These are phyloP conservation scores for Bruguiera sexangula DNA, from an alignment of 345 rosid genomes.

Conservation along the genomic window DNA sequence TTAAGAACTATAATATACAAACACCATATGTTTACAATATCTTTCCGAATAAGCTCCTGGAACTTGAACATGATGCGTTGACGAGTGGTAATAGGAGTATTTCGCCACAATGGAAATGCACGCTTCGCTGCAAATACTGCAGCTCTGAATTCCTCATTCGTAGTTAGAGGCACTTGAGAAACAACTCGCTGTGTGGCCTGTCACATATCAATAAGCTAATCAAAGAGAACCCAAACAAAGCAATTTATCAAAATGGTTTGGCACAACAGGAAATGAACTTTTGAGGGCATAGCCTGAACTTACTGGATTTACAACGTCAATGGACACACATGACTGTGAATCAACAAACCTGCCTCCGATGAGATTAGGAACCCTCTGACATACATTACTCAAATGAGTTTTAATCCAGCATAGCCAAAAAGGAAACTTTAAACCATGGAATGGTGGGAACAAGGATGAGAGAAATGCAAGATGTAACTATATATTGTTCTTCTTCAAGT, in stretches of 20 bases:
- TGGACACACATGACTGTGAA: slow-evolving; percentile 47
- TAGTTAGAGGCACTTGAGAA: slow-evolving; percentile 63
- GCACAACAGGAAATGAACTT: slow-evolving; percentile 1
- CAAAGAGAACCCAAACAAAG: not conserved
- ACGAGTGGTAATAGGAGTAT: slow-evolving; percentile 45
- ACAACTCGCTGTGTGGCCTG: slow-evolving; percentile 64
- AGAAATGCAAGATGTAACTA: slow-evolving; percentile 1
- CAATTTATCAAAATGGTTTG: slow-evolving; percentile 2
- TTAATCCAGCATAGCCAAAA: slow-evolving; percentile 19
- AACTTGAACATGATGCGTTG: slow-evolving; percentile 69
- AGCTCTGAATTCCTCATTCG: slow-evolving; percentile 62
- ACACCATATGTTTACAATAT: slow-evolving; percentile 34
- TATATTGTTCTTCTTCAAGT: slow-evolving; percentile 9
- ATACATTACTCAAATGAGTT: slow-evolving; percentile 12
- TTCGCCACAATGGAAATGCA: slow-evolving; percentile 58
- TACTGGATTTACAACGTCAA: slow-evolving; percentile 68
- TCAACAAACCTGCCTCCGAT: slow-evolving; percentile 67
- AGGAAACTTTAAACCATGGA: slow-evolving; percentile 8
- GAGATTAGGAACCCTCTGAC: slow-evolving; percentile 64
- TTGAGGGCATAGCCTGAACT: slow-evolving; percentile 25
- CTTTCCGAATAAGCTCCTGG: slow-evolving; percentile 63
- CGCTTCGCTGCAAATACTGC: slow-evolving; percentile 66
- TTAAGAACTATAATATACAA: not conserved
- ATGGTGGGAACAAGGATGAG: not conserved
- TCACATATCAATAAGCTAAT: not conserved